These are phyloP conservation scores for Violaceomyces palustris DNA, from an alignment of 1,284 basidiomycete genomes.

Conservation along the genomic window DNA sequence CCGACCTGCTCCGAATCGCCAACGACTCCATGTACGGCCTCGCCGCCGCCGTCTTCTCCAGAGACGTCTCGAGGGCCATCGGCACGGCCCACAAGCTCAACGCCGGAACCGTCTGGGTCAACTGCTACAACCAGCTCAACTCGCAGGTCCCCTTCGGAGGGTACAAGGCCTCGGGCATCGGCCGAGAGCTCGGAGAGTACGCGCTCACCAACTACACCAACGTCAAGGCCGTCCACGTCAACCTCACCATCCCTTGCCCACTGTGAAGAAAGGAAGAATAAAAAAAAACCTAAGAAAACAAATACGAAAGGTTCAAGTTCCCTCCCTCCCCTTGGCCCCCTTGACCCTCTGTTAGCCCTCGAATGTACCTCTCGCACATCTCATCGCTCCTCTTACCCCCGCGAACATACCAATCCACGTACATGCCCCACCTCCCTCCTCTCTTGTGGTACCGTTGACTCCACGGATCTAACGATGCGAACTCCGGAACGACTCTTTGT, in stretches of 20 bases:
- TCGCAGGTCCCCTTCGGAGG: constrained; percentile 33
- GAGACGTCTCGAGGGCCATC: constrained; percentile 71
- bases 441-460: too few relatives aligned
- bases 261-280: constrained; percentile 8
- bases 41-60: constrained; percentile 78
- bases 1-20: constrained; percentile 69
- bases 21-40: constrained; percentile 79
- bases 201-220: constrained; percentile 66
- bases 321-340: too few relatives aligned
- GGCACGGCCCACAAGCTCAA: constrained; percentile 70
- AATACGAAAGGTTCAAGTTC: not conserved
- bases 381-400: too few relatives aligned
- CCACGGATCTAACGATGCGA: too few relatives aligned
- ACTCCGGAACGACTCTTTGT: too few relatives aligned
- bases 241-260: constrained; percentile 56
- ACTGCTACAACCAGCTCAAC: constrained; percentile 54
- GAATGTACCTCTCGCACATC: too few relatives aligned
- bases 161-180: constrained; percentile 44
- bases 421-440: too few relatives aligned
- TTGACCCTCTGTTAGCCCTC: too few relatives aligned
- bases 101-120: constrained; percentile 78
- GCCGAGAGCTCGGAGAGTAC: constrained; percentile 48
- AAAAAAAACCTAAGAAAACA: too few relatives aligned
- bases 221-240: constrained; percentile 76
- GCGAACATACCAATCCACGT: too few relatives aligned